Evolutionary conservation across 106 monocot species (phyloP).

Genomic region (Dioscorea dumetorum): DNA sequence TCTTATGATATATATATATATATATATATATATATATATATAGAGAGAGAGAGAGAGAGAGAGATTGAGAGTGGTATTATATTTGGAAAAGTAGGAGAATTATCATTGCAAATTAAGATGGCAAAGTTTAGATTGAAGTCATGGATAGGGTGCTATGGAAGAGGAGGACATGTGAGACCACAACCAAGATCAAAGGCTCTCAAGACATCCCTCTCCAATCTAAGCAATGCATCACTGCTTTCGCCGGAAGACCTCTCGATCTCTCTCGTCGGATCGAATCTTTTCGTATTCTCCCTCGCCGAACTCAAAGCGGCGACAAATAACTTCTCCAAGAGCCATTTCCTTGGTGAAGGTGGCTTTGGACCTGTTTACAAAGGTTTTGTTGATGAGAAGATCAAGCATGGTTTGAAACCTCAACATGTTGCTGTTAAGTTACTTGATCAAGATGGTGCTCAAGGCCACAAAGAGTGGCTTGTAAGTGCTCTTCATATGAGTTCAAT

Average conservation of each 20-base stretch:
- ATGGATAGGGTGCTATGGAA: too few species aligned
- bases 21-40: too few species aligned
- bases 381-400: conserved; percentile 26
- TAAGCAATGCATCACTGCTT: conserved; percentile 5
- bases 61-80: too few species aligned
- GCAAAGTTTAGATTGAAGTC: too few species aligned
- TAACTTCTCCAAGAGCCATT: conserved; percentile 12
- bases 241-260: conserved; percentile 20
- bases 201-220: conserved; percentile 12
- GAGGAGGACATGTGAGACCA: too few species aligned
- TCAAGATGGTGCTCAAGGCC: conserved; percentile 32
- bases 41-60: too few species aligned
- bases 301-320: conserved; percentile 17
- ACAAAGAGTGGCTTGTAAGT: conserved; percentile 40
- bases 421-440: conserved; percentile 32
- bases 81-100: too few species aligned
- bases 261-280: conserved; percentile 27
- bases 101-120: too few species aligned
- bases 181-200: too few species aligned
- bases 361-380: conserved; percentile 36
- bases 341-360: conserved; percentile 33
- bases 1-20: too few species aligned
- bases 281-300: conserved; percentile 21
- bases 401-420: conserved; percentile 23
- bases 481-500: too few species aligned